Conservation (phyloP, 306 rosid genomes). For the Vigna nakashimae region DNA sequence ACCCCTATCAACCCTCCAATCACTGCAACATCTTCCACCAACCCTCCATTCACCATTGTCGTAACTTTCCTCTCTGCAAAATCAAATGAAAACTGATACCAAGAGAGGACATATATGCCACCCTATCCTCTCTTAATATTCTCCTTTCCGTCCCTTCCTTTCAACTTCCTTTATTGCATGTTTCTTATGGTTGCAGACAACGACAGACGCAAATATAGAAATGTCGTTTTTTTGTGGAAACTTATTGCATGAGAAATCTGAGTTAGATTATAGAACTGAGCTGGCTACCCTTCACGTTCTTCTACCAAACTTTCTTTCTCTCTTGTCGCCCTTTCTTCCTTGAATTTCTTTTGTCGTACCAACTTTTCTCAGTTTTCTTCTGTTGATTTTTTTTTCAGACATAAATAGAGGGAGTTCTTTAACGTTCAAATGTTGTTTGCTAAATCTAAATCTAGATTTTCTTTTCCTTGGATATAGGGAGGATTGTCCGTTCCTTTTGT, state of each 20-base stretch:
- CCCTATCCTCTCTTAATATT: conserved; percentile 51
- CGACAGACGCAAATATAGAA: background rate
- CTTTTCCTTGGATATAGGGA: conserved; percentile 21
- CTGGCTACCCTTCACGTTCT: conserved; percentile 28
- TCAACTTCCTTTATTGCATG: background rate
- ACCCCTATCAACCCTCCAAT: conserved; percentile 69
- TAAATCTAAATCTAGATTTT: conserved; percentile 44
- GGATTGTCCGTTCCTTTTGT: background rate
- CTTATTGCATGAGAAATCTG: conserved; percentile 22
- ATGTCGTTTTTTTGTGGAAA: background rate
- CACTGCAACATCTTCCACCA: conserved; percentile 58
- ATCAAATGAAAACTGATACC: background rate
- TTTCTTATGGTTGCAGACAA: background rate
- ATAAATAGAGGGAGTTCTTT: conserved; percentile 34
- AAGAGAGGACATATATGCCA: conserved; percentile 33
- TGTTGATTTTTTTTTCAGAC: background rate
- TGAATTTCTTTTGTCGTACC: background rate
- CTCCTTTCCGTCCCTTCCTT: background rate
- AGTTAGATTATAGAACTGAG: background rate
- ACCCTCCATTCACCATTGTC: conserved; percentile 30
- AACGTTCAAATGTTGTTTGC: conserved; percentile 12
- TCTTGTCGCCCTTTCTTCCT: conserved; percentile 8
- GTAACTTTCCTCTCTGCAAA: background rate
- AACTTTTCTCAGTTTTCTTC: conserved; percentile 4
- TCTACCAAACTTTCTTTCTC: conserved; percentile 37